phyloP scores from a whole-genome alignment of 306 rosid genomes.

The Ormosia emarginata region DNA sequence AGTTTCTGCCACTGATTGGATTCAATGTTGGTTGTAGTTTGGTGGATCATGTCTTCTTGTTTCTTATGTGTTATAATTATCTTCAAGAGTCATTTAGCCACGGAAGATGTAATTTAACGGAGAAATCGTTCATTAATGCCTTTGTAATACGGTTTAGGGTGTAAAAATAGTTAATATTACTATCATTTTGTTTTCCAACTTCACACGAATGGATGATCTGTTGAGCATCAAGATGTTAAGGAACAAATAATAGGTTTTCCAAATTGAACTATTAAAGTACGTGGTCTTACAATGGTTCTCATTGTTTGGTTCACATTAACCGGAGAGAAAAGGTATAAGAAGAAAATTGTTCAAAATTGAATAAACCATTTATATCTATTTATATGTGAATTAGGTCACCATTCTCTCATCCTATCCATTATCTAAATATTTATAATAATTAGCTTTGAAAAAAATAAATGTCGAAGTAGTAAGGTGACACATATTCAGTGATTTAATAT shows the following conservation, averaged over 20 bases:
- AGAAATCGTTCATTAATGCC: background rate
- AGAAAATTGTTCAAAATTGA: background rate
- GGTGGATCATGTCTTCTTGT: background rate
- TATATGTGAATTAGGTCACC: background rate
- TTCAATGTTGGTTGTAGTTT: background rate
- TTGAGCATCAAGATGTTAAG: background rate
- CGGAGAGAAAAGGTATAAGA: background rate
- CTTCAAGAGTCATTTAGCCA: background rate
- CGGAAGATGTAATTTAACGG: constrained; percentile 7
- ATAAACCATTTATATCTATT: too few relatives aligned
- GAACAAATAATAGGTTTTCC: background rate
- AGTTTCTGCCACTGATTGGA: too few relatives aligned
- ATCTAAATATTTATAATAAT: background rate
- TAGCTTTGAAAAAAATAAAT: too few relatives aligned
- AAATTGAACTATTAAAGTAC: background rate
- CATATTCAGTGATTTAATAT: too few relatives aligned
- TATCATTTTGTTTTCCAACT: background rate
- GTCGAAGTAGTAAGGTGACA: too few relatives aligned
- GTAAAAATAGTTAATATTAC: background rate
- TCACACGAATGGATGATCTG: background rate
- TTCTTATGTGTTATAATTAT: background rate
- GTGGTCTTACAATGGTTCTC: background rate
- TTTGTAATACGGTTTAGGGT: background rate
- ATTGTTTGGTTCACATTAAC: background rate
- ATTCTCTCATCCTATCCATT: background rate